A percentile compares a stretch with the other conserved stretches of the same genome.
Evolutionary conservation across 139 green algal species (phyloP).

Genomic region (Pleodorina starrii): DNA sequence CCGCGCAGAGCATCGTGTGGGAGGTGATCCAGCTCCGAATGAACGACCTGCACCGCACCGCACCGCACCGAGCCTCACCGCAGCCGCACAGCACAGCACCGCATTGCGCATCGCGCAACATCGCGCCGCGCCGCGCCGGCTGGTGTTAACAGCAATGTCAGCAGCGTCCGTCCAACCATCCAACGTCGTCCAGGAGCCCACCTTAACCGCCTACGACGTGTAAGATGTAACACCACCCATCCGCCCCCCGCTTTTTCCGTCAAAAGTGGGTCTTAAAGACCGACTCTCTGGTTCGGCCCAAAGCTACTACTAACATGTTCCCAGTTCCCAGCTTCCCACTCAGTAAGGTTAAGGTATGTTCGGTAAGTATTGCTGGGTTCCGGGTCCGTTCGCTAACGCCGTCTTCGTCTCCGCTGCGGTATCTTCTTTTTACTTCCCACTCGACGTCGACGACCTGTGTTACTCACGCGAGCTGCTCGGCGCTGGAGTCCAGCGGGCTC

Average conservation of each 20-base stretch:
- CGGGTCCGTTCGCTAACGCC: no score
- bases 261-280: no score
- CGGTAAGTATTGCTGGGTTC: no score
- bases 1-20: constrained; percentile 24
- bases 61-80: no score
- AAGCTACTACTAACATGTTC: background rate
- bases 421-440: no score
- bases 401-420: no score
- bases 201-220: background rate
- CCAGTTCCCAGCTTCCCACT: background rate
- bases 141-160: background rate
- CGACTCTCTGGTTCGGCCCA: background rate
- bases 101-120: no score
- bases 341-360: background rate
- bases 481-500: constrained; percentile 15
- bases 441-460: background rate
- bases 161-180: background rate
- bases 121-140: no score
- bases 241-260: no score
- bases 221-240: no score
- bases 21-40: constrained; percentile 4
- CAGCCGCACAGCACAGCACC: no score
- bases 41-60: constrained; percentile 6
- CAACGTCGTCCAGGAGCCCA: no score
- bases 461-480: background rate